phyloP scores from a whole-genome alignment of 163 green algal genomes.

The Chlamydomonas reinhardtii region DNA sequence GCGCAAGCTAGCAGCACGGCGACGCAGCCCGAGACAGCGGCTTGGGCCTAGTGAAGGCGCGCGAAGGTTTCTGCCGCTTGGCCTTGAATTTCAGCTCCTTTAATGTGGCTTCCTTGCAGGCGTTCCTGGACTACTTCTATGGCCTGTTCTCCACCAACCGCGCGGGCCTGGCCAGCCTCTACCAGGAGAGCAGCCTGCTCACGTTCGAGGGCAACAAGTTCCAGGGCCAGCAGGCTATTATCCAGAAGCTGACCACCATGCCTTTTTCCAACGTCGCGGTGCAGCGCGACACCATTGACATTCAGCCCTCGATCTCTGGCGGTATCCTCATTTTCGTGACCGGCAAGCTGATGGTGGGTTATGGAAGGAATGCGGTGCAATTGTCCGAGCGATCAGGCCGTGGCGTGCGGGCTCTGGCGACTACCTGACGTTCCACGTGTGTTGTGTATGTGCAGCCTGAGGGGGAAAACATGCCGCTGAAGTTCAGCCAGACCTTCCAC shows the following conservation, averaged over 20 bases:
- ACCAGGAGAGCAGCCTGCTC: constrained; percentile 74
- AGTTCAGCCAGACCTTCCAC: constrained; percentile 96
- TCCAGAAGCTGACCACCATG: constrained; percentile 85
- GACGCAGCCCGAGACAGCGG: too few species aligned
- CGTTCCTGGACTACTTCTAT: constrained; percentile 94
- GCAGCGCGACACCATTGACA: constrained; percentile 79
- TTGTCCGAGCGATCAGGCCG: too few species aligned
- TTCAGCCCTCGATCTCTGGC: constrained; percentile 84
- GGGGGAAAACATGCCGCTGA: constrained; percentile 83
- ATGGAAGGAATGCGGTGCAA: too few species aligned
- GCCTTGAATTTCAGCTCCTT: neutral
- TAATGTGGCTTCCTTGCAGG: constrained; percentile 64
- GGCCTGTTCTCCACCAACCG: constrained; percentile 88
- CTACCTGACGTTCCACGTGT: neutral
- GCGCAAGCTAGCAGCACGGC: neutral
- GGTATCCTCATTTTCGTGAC: constrained; percentile 94
- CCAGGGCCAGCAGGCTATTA: constrained; percentile 78
- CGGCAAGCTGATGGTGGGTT: constrained; percentile 65
- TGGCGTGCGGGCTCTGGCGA: too few species aligned
- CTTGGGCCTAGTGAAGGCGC: too few species aligned
- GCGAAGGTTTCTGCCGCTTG: neutral
- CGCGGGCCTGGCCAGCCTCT: constrained; percentile 60
- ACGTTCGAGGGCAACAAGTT: constrained; percentile 93
- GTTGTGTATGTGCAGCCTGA: constrained; percentile 74
- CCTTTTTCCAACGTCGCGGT: constrained; percentile 87